Conservation (phyloP, 768 basidiomycete genomes). For the Lactarius hatsudake region DNA sequence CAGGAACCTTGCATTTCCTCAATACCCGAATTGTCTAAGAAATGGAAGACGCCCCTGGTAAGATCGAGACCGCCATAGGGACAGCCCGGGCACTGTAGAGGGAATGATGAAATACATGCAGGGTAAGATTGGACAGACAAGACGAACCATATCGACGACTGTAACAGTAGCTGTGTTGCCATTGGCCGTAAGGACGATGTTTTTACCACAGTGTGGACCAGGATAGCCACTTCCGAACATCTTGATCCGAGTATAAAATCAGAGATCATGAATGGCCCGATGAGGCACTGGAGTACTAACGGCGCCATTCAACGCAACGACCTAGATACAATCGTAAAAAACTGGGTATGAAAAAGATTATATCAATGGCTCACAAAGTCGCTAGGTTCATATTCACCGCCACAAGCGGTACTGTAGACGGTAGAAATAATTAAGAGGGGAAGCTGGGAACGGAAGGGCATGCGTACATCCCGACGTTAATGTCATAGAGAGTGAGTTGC, state of each 20-base stretch:
- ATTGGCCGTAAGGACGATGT: conserved; percentile 58
- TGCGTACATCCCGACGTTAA: conserved; percentile 20
- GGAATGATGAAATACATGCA: not conserved
- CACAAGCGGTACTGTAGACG: conserved; percentile 21
- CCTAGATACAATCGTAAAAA: not conserved
- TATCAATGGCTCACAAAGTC: conserved; percentile 13
- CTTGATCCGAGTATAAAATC: conserved; percentile 22
- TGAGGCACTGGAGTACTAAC: conserved; percentile 11
- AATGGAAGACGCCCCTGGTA: conserved; percentile 44
- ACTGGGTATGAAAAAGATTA: not conserved
- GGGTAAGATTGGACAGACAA: not conserved
- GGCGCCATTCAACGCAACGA: conserved; percentile 15
- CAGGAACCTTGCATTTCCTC: conserved; percentile 44
- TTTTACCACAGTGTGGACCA: conserved; percentile 58
- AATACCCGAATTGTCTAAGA: conserved; percentile 36
- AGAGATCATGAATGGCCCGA: not conserved
- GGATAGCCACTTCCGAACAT: conserved; percentile 63
- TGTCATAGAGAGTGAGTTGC: conserved; percentile 20
- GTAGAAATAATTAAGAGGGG: not conserved
- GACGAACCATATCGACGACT: conserved; percentile 60
- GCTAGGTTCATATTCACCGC: not conserved
- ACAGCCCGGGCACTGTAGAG: conserved; percentile 42
- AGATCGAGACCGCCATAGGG: conserved; percentile 44
- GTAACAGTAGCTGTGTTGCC: conserved; percentile 57
- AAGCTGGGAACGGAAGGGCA: not conserved